Conservation (phyloP, 179 eudicot genomes). For the Silene vulgaris region DNA sequence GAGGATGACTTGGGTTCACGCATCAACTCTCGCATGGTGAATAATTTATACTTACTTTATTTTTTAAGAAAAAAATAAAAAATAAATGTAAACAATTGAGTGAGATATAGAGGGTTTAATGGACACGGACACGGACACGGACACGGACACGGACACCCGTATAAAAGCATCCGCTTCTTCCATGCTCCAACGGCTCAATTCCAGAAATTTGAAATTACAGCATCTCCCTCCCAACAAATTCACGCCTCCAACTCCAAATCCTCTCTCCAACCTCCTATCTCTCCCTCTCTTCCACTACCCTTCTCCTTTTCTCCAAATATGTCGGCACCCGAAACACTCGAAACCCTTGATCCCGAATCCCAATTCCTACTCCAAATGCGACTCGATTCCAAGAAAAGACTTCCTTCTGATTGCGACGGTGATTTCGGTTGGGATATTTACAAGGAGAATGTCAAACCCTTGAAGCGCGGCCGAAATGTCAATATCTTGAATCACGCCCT, state of each 20-base stretch:
- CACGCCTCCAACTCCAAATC: neutral
- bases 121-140: too few species aligned
- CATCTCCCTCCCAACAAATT: neutral
- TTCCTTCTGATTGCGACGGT: neutral
- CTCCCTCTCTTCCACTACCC: too few species aligned
- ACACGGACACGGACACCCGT: too few species aligned
- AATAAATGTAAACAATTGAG: too few species aligned
- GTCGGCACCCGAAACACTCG: slow-evolving; percentile 6
- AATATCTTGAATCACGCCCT: slow-evolving; percentile 64
- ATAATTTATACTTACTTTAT: too few species aligned
- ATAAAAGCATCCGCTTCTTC: too few species aligned
- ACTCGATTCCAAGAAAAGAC: slow-evolving; percentile 23
- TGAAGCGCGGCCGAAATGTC: slow-evolving; percentile 78
- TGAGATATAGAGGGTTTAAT: too few species aligned
- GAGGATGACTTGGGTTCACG: too few species aligned
- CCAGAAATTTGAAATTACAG: neutral
- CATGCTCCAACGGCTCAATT: neutral
- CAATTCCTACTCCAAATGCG: slow-evolving; percentile 45
- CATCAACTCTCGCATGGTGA: too few species aligned
- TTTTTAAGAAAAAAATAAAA: too few species aligned
- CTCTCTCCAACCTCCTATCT: neutral
- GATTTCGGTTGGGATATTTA: slow-evolving; percentile 77
- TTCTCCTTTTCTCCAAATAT: neutral
- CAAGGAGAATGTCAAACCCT: slow-evolving; percentile 81
- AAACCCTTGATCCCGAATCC: slow-evolving; percentile 54